These are phyloP conservation scores for Blastobotrys terrestris DNA, from an alignment of 805 yeast species.

Conservation along the genomic window DNA sequence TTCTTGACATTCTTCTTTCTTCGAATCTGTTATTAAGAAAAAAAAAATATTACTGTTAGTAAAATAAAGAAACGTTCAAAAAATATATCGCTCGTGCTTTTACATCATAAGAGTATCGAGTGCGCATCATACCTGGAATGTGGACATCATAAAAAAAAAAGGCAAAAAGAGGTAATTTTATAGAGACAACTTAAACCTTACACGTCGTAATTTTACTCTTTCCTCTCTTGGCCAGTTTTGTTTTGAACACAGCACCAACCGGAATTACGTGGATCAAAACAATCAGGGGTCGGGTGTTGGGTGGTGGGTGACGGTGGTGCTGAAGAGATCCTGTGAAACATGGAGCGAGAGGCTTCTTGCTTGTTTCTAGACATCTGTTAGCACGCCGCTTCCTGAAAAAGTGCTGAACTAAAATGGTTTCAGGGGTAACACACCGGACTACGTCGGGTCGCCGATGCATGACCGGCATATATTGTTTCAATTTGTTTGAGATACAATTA, in stretches of 20 bases:
- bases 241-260: background rate
- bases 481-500: background rate
- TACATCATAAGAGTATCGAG: background rate
- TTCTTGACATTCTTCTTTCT: constrained; percentile 56
- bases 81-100: background rate
- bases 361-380: background rate
- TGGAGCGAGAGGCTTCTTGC: too few species aligned
- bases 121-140: background rate
- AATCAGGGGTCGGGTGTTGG: background rate
- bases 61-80: background rate
- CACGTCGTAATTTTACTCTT: background rate
- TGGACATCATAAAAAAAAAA: background rate
- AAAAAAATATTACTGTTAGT: background rate
- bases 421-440: background rate
- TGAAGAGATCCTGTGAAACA: background rate
- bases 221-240: background rate
- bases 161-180: background rate
- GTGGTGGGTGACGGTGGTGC: background rate
- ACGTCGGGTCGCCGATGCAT: background rate
- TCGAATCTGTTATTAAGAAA: constrained; percentile 31
- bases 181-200: background rate
- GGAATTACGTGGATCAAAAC: background rate
- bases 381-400: background rate
- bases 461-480: background rate
- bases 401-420: too few species aligned